phyloP scores from a whole-genome alignment of 2,329 filamentous ascomycete genomes.

The Epichloe aotearoae region DNA sequence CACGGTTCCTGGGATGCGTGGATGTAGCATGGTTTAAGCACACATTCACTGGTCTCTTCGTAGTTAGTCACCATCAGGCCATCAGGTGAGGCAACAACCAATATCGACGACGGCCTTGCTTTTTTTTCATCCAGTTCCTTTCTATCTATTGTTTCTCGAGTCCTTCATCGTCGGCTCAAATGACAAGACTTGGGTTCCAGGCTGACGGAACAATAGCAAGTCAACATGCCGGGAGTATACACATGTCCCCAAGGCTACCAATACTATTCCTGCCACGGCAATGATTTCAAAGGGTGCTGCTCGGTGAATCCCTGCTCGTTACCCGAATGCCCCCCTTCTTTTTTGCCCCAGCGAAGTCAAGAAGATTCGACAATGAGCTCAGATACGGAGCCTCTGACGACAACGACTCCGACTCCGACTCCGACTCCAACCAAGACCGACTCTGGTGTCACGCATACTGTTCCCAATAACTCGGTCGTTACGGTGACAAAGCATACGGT shows the following conservation, averaged over 20 bases:
- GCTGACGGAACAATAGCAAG: not conserved
- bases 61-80: not conserved
- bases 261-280: constrained; percentile 26
- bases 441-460: constrained; percentile 23
- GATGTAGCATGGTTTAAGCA: not conserved
- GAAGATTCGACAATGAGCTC: not conserved
- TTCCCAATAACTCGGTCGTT: constrained; percentile 21
- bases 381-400: not conserved
- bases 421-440: constrained; percentile 16
- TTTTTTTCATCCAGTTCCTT: too few species aligned
- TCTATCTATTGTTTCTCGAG: too few species aligned
- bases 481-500: constrained; percentile 24
- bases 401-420: not conserved
- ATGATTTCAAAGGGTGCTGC: constrained; percentile 32
- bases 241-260: constrained; percentile 16
- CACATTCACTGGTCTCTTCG: not conserved
- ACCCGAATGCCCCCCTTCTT: constrained; percentile 1
- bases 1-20: not conserved
- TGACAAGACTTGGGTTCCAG: not conserved
- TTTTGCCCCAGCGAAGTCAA: constrained; percentile 15
- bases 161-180: not conserved
- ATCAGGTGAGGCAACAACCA: not conserved
- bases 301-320: constrained; percentile 27
- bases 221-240: not conserved
- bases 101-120: too few species aligned